Percentiles rank a stretch among this genome's conserved stretches.
phyloP scores from a whole-genome alignment of 257 asterid genomes.

The Capsicum rhomboideum region DNA sequence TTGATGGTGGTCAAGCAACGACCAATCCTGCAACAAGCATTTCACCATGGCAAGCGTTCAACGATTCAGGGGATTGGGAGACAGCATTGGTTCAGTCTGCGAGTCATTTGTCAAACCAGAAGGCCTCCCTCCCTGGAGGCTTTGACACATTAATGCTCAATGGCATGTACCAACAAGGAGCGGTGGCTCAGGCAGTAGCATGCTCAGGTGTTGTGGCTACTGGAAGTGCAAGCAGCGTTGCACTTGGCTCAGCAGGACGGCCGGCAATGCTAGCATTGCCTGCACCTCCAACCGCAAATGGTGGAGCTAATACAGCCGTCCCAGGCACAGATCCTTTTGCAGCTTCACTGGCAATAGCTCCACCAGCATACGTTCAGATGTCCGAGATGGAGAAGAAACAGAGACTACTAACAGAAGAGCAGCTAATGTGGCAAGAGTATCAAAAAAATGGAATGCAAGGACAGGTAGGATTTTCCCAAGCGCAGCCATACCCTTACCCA shows the following conservation, averaged over 20 bases:
- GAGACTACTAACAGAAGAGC: constrained; percentile 60
- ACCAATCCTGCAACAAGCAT: constrained; percentile 20
- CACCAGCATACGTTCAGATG: constrained; percentile 90
- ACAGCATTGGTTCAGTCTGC: constrained; percentile 57
- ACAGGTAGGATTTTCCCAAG: constrained; percentile 38
- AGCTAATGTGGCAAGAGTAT: constrained; percentile 81
- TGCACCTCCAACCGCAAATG: constrained; percentile 54
- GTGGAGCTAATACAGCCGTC: not conserved
- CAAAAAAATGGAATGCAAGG: constrained; percentile 85
- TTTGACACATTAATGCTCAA: constrained; percentile 53
- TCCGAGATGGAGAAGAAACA: constrained; percentile 93
- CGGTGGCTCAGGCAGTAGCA: constrained; percentile 41
- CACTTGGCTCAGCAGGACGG: constrained; percentile 74
- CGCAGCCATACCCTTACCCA: constrained; percentile 29
- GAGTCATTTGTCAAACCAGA: constrained; percentile 68
- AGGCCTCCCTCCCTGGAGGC: constrained; percentile 55
- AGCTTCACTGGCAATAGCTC: constrained; percentile 67
- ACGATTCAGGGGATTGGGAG: constrained; percentile 83
- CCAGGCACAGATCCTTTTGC: constrained; percentile 33
- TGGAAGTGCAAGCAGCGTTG: constrained; percentile 81
- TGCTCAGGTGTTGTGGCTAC: constrained; percentile 57
- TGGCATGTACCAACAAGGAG: constrained; percentile 89
- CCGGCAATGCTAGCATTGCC: constrained; percentile 82
- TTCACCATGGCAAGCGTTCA: constrained; percentile 83
- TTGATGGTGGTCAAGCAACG: constrained; percentile 40